These are phyloP conservation scores for Thamnidium elegans DNA, from an alignment of 192 early-diverging fungal genomes.

Conservation along the genomic window DNA sequence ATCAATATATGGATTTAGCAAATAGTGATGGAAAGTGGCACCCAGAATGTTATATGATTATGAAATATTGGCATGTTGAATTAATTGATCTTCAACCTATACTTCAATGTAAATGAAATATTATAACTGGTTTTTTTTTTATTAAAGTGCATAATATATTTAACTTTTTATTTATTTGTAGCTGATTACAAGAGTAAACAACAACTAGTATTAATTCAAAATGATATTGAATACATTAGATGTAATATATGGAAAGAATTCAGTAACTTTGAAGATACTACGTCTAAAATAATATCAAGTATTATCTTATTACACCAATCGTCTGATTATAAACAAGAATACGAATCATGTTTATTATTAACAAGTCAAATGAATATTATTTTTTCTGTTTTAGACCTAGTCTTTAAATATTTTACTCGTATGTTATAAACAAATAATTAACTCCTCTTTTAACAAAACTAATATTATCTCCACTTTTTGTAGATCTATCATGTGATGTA, in stretches of 20 bases:
- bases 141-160: background rate
- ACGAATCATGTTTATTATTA: background rate
- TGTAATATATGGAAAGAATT: background rate
- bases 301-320: background rate
- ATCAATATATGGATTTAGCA: constrained; percentile 71
- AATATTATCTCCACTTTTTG: background rate
- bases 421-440: constrained; percentile 1
- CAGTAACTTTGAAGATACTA: constrained; percentile 3
- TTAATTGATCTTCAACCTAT: constrained; percentile 13
- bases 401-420: constrained; percentile 3
- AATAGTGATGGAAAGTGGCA: constrained; percentile 66
- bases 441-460: background rate
- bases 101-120: background rate
- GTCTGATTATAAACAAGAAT: background rate
- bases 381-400: constrained; percentile 2
- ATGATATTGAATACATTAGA: background rate
- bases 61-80: constrained; percentile 38
- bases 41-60: constrained; percentile 91
- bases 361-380: background rate
- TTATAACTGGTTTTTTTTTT: background rate
- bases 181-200: background rate
- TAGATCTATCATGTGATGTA: constrained; percentile 16
- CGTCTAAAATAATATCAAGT: background rate
- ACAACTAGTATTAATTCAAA: constrained; percentile 1
- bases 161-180: constrained; percentile 6